phyloP scores from a whole-genome alignment of 805 yeast species.

The Ogataea corticis region DNA sequence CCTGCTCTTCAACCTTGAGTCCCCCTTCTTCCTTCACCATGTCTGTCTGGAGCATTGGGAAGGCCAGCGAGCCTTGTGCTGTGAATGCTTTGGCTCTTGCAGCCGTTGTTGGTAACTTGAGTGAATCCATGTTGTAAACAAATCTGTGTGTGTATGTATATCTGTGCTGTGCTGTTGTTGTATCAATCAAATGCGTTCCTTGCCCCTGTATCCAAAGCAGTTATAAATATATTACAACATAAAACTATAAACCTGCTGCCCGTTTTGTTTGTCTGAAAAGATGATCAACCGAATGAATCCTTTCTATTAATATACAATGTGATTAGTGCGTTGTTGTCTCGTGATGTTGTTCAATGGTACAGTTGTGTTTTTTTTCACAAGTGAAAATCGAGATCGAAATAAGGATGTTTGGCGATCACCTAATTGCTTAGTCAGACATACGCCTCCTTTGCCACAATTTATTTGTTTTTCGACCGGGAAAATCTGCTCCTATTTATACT shows the following conservation, averaged over 20 bases:
- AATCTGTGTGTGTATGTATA: slow-evolving; percentile 14
- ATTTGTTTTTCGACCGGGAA: slow-evolving; percentile 14
- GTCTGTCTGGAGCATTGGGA: slow-evolving; percentile 50
- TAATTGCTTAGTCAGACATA: slow-evolving; percentile 3
- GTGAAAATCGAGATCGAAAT: not conserved
- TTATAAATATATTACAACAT: slow-evolving; percentile 17
- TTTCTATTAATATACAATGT: slow-evolving; percentile 15
- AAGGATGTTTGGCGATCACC: slow-evolving; percentile 6
- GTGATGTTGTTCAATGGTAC: too few species aligned
- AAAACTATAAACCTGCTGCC: slow-evolving; percentile 18
- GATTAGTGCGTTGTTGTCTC: slow-evolving; percentile 1
- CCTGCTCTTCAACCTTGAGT: slow-evolving; percentile 12
- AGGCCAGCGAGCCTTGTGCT: slow-evolving; percentile 62
- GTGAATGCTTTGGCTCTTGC: slow-evolving; percentile 75
- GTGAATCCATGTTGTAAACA: slow-evolving; percentile 56
- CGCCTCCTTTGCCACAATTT: slow-evolving; percentile 9
- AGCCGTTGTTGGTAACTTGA: slow-evolving; percentile 75
- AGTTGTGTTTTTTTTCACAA: not conserved
- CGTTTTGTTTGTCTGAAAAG: slow-evolving; percentile 19
- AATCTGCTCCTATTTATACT: slow-evolving; percentile 25
- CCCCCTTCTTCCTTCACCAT: slow-evolving; percentile 25
- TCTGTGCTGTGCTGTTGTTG: slow-evolving; percentile 1
- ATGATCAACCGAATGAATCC: slow-evolving; percentile 33
- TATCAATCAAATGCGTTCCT: slow-evolving; percentile 7
- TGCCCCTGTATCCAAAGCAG: slow-evolving; percentile 7